Evolutionary conservation across 1,284 basidiomycete species (phyloP).

Genomic region (Ustilago vetiveriae): DNA sequence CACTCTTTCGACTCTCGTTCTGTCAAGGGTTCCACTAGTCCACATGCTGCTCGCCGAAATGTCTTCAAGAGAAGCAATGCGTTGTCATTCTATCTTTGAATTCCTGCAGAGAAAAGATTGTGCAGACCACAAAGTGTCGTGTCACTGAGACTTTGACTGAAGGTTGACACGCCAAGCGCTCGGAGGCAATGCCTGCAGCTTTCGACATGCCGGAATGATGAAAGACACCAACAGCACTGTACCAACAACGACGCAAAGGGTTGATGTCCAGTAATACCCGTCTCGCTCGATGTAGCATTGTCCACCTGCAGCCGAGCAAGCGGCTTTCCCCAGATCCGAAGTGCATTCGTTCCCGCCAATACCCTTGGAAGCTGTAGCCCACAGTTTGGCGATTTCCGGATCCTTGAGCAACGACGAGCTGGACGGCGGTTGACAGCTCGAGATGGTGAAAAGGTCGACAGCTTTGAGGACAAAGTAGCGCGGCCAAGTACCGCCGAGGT

Average conservation of each 20-base stretch:
- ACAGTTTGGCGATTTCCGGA: slow-evolving; percentile 36
- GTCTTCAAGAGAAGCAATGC: too few relatives aligned
- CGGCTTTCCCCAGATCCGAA: slow-evolving; percentile 74
- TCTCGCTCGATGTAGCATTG: slow-evolving; percentile 84
- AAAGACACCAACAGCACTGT: slow-evolving; percentile 77
- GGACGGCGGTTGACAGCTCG: slow-evolving; percentile 48
- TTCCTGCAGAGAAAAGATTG: background rate
- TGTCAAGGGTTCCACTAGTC: too few relatives aligned
- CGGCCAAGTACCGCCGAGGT: slow-evolving; percentile 98
- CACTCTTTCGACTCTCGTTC: background rate
- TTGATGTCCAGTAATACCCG: slow-evolving; percentile 89
- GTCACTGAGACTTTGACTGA: slow-evolving; percentile 12
- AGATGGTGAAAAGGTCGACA: slow-evolving; percentile 62
- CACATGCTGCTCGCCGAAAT: too few relatives aligned
- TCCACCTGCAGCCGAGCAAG: slow-evolving; percentile 80
- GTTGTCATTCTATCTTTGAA: background rate
- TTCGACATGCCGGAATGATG: slow-evolving; percentile 84
- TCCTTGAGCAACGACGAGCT: slow-evolving; percentile 30
- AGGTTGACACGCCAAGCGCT: slow-evolving; percentile 58
- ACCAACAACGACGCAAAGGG: slow-evolving; percentile 80
- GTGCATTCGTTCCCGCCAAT: slow-evolving; percentile 55
- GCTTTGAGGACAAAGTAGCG: slow-evolving; percentile 86
- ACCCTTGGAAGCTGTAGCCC: slow-evolving; percentile 29
- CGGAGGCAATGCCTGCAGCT: slow-evolving; percentile 74
- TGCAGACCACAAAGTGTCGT: background rate